phyloP scores from a whole-genome alignment of 2,329 filamentous ascomycete genomes.

The Madurella mycetomatis region DNA sequence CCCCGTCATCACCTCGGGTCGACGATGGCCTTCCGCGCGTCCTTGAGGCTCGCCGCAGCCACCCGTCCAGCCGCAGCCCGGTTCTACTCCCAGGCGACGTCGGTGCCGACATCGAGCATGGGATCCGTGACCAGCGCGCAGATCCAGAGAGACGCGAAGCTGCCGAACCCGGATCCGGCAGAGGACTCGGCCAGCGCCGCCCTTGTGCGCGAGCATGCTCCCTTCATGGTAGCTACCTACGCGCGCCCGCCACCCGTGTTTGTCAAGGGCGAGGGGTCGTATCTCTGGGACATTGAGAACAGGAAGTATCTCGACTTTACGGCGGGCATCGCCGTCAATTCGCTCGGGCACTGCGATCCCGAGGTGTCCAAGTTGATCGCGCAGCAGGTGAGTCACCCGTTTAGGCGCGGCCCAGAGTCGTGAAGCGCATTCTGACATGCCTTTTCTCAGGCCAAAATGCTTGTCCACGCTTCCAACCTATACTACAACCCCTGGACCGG shows the following conservation, averaged over 20 bases:
- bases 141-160: constrained; percentile 30
- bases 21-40: constrained; percentile 38
- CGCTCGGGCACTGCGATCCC: constrained; percentile 83
- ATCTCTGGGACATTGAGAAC: constrained; percentile 87
- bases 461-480: constrained; percentile 90
- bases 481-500: constrained; percentile 98
- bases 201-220: constrained; percentile 69
- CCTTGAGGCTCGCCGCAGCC: constrained; percentile 33
- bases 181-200: constrained; percentile 69
- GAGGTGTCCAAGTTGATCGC: constrained; percentile 70
- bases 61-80: constrained; percentile 23
- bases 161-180: constrained; percentile 67
- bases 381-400: constrained; percentile 57
- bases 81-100: constrained; percentile 34
- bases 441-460: constrained; percentile 54
- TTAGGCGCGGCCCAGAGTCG: background rate
- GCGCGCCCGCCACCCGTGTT: constrained; percentile 87
- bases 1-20: too few species aligned
- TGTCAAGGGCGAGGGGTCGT: constrained; percentile 78
- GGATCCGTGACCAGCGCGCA: constrained; percentile 32
- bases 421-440: background rate
- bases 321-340: constrained; percentile 91
- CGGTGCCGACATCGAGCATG: constrained; percentile 34
- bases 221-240: constrained; percentile 96
- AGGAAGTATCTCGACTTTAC: constrained; percentile 91